These are phyloP conservation scores for Pyrenula aspistea DNA, from an alignment of 495 filamentous ascomycete genomes.

Conservation along the genomic window DNA sequence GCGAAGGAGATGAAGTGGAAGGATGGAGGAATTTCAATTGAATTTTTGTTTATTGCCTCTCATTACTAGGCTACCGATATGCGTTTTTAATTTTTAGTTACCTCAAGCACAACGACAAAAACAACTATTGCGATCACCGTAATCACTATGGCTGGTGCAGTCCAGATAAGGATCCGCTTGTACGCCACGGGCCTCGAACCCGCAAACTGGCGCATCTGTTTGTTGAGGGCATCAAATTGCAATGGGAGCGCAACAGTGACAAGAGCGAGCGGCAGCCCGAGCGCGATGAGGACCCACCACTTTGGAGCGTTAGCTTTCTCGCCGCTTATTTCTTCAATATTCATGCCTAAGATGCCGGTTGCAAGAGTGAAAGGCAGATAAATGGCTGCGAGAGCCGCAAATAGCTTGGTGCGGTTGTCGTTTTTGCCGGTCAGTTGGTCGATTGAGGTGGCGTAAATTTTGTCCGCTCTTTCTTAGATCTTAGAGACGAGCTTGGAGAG, in stretches of 20 bases:
- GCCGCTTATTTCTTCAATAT: neutral
- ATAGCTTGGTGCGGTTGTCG: neutral
- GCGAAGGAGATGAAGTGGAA: too few relatives aligned
- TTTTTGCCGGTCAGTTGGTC: neutral
- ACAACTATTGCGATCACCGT: too few relatives aligned
- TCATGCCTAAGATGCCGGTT: neutral
- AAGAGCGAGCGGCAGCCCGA: neutral
- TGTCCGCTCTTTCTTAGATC: neutral
- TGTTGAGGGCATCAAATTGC: neutral
- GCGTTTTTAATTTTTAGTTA: too few relatives aligned
- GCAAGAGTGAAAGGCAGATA: neutral
- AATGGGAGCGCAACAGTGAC: neutral
- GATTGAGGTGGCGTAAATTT: neutral
- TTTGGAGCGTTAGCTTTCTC: neutral
- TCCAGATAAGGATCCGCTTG: neutral
- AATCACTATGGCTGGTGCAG: neutral
- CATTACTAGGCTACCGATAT: too few relatives aligned
- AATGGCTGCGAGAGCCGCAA: neutral
- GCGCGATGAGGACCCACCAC: neutral
- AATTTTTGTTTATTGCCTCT: too few relatives aligned
- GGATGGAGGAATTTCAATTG: too few relatives aligned
- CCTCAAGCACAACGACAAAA: too few relatives aligned
- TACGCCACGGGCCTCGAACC: neutral
- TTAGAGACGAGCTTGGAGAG: neutral
- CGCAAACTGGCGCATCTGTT: neutral